These are phyloP conservation scores for Cyberlindnera mrakii DNA, from an alignment of 805 yeast genomes.

Conservation along the genomic window DNA sequence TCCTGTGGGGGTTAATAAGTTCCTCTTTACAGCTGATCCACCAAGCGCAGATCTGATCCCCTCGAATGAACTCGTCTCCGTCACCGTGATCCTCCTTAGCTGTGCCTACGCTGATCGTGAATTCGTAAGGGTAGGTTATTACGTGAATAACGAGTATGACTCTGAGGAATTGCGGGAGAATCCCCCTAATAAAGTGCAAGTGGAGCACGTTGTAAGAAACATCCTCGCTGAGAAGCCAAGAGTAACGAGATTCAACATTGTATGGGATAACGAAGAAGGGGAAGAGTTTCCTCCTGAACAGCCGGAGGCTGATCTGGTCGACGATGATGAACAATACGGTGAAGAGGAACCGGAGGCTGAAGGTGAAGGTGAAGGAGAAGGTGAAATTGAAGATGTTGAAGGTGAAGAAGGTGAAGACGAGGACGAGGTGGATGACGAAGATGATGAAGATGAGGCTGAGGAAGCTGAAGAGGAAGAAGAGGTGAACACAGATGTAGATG, in stretches of 20 bases:
- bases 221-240: constrained; percentile 96
- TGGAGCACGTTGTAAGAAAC: constrained; percentile 90
- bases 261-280: constrained; percentile 81
- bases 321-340: constrained; percentile 56
- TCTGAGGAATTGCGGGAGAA: constrained; percentile 87
- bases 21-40: constrained; percentile 90
- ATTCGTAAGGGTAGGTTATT: constrained; percentile 95
- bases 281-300: constrained; percentile 80
- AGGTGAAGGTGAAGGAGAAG: constrained; percentile 32
- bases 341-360: constrained; percentile 43
- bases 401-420: neutral
- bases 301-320: constrained; percentile 55
- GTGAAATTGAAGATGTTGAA: constrained; percentile 34
- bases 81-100: constrained; percentile 86
- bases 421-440: neutral
- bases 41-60: constrained; percentile 96
- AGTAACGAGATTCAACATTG: constrained; percentile 93
- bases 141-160: constrained; percentile 95
- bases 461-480: constrained; percentile 31
- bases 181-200: constrained; percentile 90
- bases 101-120: constrained; percentile 92
- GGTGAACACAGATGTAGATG: constrained; percentile 20
- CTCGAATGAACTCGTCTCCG: constrained; percentile 89
- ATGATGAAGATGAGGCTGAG: constrained; percentile 28
- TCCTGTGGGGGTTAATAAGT: constrained; percentile 94